Base-by-base conservation (phyloP, 2,329 filamentous ascomycete species). In the Tolypocladium cylindrosporum region DNA sequence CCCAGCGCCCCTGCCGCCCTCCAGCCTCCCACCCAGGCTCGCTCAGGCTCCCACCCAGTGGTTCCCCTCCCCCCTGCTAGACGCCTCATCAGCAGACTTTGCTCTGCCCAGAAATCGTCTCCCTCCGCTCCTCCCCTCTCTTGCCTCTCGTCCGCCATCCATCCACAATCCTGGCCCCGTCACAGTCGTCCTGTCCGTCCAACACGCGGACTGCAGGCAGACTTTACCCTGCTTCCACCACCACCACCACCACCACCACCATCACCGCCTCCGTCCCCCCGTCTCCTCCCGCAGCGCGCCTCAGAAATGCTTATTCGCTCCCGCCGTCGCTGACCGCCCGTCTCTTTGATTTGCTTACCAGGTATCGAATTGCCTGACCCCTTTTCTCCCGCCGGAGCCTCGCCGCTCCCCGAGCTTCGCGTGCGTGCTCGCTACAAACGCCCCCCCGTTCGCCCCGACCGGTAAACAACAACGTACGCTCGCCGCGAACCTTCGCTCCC, bases 71-170 rank as follows among this genome's bases (percentile, higher is more conserved):
- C 54, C 43, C 45, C 57, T 57, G 57, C 59, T 54, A 37, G 55
- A 27, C 55, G 54, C 41, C 58, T 55, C 55, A 57, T 60, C 62
- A 61, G 62, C 61, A 64, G 60, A 62, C 61, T 64, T 63, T 60
- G 59, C 61, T 54, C 57, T 43, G 58, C 61, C 61, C 60, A 59
- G 52, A 60, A 61, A 56, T 48, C 10, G 56, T 51, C 41, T 58
- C 42, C 43, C 57, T 54, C 39, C 50, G 34, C n/a, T 55, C 37
- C 55, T 37, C 55, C 54, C 56, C 50, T 48, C 50, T 45, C 55
- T 36, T 41, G 42, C 45, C 45, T 58, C 50, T 42, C 6, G 36
- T 52, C 34, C 24, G 34, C 40, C 27, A 45, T 53, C 19, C 48
- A 57, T 51, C 59, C 51, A 43, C 21, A 19, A 55, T 54, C 56